Evolutionary conservation across 768 basidiomycete genomes (phyloP), one percentile per base, ranked within the genome.

Genomic region (Epithele typhae): DNA sequence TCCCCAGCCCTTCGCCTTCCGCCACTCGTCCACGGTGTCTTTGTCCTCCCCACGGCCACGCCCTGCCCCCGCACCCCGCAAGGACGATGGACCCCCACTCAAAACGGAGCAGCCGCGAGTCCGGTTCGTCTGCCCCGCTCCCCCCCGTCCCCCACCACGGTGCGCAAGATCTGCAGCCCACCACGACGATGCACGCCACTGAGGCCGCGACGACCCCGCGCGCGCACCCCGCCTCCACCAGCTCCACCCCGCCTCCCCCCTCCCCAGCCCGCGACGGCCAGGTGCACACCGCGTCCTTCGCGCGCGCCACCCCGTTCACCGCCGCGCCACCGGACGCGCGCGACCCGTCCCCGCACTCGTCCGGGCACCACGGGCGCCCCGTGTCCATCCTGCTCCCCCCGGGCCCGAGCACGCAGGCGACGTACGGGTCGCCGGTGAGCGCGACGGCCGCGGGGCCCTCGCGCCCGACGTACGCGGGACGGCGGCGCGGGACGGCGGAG

Each of bases 151-250:
- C 10, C 25, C 36, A 25, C 36, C 25, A 37, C 48, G 25, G 10
- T 14, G 37, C 18, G 15, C 37, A 14, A 17, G 38, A 8, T 14
- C 43, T 18, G 24, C 39, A 19, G 8, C 25, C 39, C n/a, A 37
- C 25, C 40, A 21, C 27, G 27, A 7, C 27, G 27, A 30, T 7
- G 27, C 27, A 7, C 27, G 8, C 8, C 27, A 30, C 27, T 14
- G 27, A 30, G 27, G 8, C 27, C 50, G 43, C 45, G 50, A 51
- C 45, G 50, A 36, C n/a, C n/a, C n/a, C n/a, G n/a, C n/a, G n/a
- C n/a, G n/a, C n/a, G n/a, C n/a, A n/a, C n/a, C n/a, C n/a, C n/a
- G n/a, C n/a, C n/a, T n/a, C n/a, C n/a, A n/a, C n/a, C n/a, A n/a
- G n/a, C n/a, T n/a, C 1, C 21, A n/a, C 22, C 18, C 46, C 22